Percentiles rank a stretch among this genome's conserved stretches.
Conservation (phyloP, 2,329 filamentous ascomycete genomes). For the Fusarium ambrosium region DNA sequence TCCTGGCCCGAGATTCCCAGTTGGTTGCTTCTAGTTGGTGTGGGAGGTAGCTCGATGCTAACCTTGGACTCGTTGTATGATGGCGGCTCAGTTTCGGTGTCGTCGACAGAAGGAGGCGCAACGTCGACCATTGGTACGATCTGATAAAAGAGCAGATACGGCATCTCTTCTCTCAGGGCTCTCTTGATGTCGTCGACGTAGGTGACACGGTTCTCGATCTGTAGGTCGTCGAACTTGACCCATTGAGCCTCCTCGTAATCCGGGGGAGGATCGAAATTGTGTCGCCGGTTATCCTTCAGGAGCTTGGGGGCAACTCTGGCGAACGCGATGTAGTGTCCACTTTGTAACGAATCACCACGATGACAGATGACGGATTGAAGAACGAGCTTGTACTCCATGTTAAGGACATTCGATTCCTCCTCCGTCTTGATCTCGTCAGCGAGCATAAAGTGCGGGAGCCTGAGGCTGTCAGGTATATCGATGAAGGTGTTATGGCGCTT, state of each 20-base stretch:
- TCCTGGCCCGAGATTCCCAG: conserved; percentile 32
- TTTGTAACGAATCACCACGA: conserved; percentile 85
- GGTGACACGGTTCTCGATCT: conserved; percentile 74
- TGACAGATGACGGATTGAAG: conserved; percentile 95
- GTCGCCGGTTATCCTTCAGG: conserved; percentile 70
- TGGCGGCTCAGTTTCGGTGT: conserved; percentile 65
- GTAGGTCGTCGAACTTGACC: conserved; percentile 94
- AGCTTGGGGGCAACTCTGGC: conserved; percentile 78
- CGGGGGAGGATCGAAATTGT: conserved; percentile 70
- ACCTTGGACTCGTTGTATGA: conserved; percentile 69
- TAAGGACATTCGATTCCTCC: conserved; percentile 72
- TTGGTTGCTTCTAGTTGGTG: conserved; percentile 37
- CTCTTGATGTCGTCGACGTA: conserved; percentile 83
- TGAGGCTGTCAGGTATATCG: conserved; percentile 86
- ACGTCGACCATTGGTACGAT: conserved; percentile 88
- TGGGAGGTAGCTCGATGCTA: conserved; percentile 54
- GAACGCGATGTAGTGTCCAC: conserved; percentile 92
- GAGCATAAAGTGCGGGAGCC: conserved; percentile 89
- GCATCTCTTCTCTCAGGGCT: conserved; percentile 86
- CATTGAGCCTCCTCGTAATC: conserved; percentile 81
- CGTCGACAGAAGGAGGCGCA: conserved; percentile 61
- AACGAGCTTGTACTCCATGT: conserved; percentile 92
- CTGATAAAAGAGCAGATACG: conserved; percentile 96
- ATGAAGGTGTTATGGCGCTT: conserved; percentile 84
- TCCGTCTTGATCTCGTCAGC: conserved; percentile 78